A percentile compares a stretch with the other conserved stretches of the same genome.
Evolutionary conservation across 1,284 basidiomycete species (phyloP).

Genomic region (Malassezia pachydermatis): DNA sequence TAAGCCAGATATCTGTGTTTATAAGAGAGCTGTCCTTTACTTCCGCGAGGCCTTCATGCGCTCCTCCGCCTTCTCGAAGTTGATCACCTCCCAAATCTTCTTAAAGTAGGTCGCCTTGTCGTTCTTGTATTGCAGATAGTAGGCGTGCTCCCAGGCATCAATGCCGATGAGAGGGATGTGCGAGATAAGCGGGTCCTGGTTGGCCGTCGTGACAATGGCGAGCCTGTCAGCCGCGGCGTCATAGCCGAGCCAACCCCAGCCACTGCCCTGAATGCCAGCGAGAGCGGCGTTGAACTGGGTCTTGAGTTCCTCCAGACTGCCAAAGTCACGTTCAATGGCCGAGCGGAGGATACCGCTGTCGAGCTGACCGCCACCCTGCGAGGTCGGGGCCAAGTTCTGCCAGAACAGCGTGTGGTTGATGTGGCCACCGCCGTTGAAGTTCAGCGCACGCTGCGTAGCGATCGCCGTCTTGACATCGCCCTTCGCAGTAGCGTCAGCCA

Average conservation of each 20-base stretch:
- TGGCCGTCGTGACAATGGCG: conserved; percentile 42
- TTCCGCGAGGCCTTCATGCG: conserved; percentile 37
- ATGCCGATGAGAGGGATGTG: conserved; percentile 44
- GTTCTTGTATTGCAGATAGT: conserved; percentile 47
- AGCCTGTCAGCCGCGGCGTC: conserved; percentile 34
- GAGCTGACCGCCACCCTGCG: conserved; percentile 42
- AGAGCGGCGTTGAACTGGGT: conserved; percentile 33
- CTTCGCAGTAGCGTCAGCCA: conserved; percentile 31
- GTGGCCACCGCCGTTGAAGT: conserved; percentile 48
- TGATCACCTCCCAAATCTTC: conserved; percentile 47
- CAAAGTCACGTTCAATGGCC: conserved; percentile 45
- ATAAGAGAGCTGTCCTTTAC: not conserved
- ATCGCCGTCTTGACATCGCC: conserved; percentile 35
- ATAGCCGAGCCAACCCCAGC: conserved; percentile 46
- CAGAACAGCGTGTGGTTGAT: conserved; percentile 48
- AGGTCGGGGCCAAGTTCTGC: conserved; percentile 41
- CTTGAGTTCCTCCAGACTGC: conserved; percentile 39
- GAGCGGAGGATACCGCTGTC: conserved; percentile 31
- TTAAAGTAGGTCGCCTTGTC: conserved; percentile 47
- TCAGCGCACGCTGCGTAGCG: conserved; percentile 36
- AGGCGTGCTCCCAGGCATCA: conserved; percentile 47
- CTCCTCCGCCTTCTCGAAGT: conserved; percentile 47
- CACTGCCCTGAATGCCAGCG: conserved; percentile 43
- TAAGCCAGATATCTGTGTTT: too few species aligned
- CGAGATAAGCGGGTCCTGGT: conserved; percentile 46